Evolutionary conservation across 495 filamentous ascomycete species (phyloP).

Genomic region (Penicillium silybi): DNA sequence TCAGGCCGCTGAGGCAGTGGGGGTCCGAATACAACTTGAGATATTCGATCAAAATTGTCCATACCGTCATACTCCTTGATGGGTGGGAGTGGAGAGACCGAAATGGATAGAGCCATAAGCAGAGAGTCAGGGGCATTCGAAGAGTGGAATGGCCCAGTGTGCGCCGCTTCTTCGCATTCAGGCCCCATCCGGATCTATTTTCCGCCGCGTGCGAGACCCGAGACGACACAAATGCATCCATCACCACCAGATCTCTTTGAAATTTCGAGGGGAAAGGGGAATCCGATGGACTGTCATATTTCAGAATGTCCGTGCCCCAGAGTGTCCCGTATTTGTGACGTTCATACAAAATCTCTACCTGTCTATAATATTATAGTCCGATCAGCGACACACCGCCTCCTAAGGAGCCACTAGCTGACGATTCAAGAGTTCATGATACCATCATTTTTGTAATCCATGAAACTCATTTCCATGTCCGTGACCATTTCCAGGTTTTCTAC

Average conservation of each 20-base stretch:
- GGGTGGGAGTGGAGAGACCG: not conserved
- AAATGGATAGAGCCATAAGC: not conserved
- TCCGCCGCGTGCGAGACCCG: not conserved
- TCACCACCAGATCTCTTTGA: too few relatives aligned
- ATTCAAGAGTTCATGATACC: not conserved
- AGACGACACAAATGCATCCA: not conserved
- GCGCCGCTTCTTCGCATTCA: not conserved
- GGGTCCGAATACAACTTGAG: not conserved
- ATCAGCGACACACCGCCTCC: not conserved
- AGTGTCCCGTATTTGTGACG: not conserved
- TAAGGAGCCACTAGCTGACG: not conserved
- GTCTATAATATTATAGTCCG: not conserved
- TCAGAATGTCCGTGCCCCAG: not conserved
- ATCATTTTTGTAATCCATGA: not conserved
- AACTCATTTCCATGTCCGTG: too few relatives aligned
- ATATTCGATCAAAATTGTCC: not conserved
- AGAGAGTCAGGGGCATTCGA: not conserved
- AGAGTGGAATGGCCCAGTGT: not conserved
- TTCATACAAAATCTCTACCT: not conserved
- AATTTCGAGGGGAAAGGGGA: not conserved
- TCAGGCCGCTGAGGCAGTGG: not conserved
- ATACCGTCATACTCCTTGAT: not conserved
- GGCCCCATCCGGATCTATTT: not conserved
- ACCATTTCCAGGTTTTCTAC: not conserved
- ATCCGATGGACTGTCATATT: not conserved